Conservation (phyloP, 1,284 basidiomycete species). For the Pterula multifida region DNA sequence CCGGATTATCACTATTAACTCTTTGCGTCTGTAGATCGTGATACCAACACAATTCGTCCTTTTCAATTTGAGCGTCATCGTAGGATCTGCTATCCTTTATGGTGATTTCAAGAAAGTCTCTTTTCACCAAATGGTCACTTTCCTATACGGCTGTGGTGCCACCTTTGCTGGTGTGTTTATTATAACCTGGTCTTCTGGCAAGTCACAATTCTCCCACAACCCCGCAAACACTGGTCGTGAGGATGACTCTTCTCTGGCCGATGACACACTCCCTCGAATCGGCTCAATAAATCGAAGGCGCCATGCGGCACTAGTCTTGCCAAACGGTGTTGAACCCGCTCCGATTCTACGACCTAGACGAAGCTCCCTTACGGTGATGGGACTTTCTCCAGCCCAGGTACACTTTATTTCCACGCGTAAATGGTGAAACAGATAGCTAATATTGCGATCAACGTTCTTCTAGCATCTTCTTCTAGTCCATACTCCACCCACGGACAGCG, state of each 20-base stretch:
- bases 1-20: conserved; percentile 3
- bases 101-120: conserved; percentile 79
- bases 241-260: conserved; percentile 11
- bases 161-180: conserved; percentile 84
- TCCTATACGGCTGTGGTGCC: conserved; percentile 71
- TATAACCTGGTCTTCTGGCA: conserved; percentile 45
- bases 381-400: conserved; percentile 64
- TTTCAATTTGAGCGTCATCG: conserved; percentile 78
- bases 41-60: conserved; percentile 94
- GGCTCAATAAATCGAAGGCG: conserved; percentile 21
- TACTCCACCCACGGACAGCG: conserved; percentile 43
- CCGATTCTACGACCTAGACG: conserved; percentile 36
- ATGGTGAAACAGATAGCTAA: conserved; percentile 2
- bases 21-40: conserved; percentile 49
- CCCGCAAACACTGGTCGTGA: conserved; percentile 18
- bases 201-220: conserved; percentile 14
- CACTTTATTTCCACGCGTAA: conserved; percentile 8
- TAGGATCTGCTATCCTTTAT: conserved; percentile 89
- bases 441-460: conserved; percentile 1
- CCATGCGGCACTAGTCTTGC: conserved; percentile 31
- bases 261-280: conserved; percentile 16
- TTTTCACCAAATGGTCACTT: conserved; percentile 79
- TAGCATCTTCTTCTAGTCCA: conserved; percentile 52
- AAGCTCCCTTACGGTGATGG: conserved; percentile 49
- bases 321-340: conserved; percentile 28